Base-by-base conservation (phyloP, 2,329 filamentous ascomycete species). In the Claviceps lovelessii region DNA sequence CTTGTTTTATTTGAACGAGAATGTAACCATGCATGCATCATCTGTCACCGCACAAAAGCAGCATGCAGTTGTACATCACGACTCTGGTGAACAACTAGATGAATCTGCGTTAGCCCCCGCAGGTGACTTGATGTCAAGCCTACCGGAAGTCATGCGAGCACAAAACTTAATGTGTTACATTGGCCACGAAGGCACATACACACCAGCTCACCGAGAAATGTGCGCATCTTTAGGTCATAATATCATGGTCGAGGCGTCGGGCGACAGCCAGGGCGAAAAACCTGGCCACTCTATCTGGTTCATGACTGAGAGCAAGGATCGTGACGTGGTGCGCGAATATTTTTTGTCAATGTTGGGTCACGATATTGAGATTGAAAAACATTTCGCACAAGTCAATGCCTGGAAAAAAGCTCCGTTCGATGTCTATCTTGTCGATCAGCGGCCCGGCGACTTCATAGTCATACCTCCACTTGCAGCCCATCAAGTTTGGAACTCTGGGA, bases 151-250 rank as follows among this genome's bases (percentile, higher is more conserved):
- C 46, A 96, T 96, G 88, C 85, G 90, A 51, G 93, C 93, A 0
- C 84, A 95, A 65, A 98, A 98, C 59, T 76, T 98, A 61, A 96
- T 96, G 93, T 97, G 91, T 67, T 98, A 98, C 64, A 85, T 97
- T 62, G 93, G 93, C 0, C 91, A 97, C 63, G 93, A 98, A 72
- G 93, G 93, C 6, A 98, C 93, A 1, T 97, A 91, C 65, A 98
- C 93, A 0, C 91, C 93, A 10, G 84, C 90, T 0, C 93, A 98
- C 70, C 83, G 89, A 60, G 93, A 98, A 68, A 98, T 98, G 93
- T 98, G 93, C 68, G 93, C 89, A 13, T 95, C 87, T 41, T 73
- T 97, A 13, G 91, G 93, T 0, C 93, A 98, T 61, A 98, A 98
- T 64, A 91, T 98, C 62, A 97, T 98, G 93, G 90, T 98, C 2